phyloP scores from a whole-genome alignment of 2,329 filamentous ascomycete species.

The Pezicula neosporulosa region DNA sequence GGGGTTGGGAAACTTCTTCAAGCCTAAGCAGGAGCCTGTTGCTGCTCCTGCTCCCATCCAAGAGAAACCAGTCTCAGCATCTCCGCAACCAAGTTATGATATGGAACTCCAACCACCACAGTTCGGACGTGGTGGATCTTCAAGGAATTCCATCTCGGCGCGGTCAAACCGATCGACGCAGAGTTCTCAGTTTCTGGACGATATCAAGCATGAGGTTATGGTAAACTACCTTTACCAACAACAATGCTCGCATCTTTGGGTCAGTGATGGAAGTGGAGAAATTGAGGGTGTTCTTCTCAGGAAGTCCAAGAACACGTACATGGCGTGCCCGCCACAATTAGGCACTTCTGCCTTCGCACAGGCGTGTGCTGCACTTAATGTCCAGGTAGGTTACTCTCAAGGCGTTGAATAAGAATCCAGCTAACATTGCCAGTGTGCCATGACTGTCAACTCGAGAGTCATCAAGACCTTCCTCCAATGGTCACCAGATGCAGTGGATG shows the following conservation, averaged over 20 bases:
- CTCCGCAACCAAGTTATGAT: constrained; percentile 32
- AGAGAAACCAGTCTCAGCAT: constrained; percentile 17
- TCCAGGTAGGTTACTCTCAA: constrained; percentile 51
- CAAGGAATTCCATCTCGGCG: constrained; percentile 49
- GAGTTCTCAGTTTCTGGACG: constrained; percentile 59
- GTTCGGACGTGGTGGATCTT: constrained; percentile 42
- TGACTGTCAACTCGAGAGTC: constrained; percentile 77
- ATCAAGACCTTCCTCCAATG: constrained; percentile 75
- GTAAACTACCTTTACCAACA: constrained; percentile 80
- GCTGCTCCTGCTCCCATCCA: constrained; percentile 1
- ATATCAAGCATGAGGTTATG: constrained; percentile 80
- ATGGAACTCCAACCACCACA: constrained; percentile 47
- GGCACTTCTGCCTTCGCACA: constrained; percentile 59
- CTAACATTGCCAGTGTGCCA: constrained; percentile 55
- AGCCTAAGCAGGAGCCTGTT: constrained; percentile 40
- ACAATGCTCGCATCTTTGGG: constrained; percentile 72
- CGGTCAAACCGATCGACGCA: constrained; percentile 35
- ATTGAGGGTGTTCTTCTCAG: constrained; percentile 71
- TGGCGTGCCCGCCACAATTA: constrained; percentile 67
- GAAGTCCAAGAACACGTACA: constrained; percentile 65
- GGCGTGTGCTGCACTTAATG: constrained; percentile 66
- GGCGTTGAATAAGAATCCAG: neutral
- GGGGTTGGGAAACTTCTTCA: constrained; percentile 63
- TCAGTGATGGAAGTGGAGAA: constrained; percentile 64
- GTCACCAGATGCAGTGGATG: constrained; percentile 69